Evolutionary conservation across 2,329 filamentous ascomycete genomes (phyloP).

Genomic region (Nemania sp.): DNA sequence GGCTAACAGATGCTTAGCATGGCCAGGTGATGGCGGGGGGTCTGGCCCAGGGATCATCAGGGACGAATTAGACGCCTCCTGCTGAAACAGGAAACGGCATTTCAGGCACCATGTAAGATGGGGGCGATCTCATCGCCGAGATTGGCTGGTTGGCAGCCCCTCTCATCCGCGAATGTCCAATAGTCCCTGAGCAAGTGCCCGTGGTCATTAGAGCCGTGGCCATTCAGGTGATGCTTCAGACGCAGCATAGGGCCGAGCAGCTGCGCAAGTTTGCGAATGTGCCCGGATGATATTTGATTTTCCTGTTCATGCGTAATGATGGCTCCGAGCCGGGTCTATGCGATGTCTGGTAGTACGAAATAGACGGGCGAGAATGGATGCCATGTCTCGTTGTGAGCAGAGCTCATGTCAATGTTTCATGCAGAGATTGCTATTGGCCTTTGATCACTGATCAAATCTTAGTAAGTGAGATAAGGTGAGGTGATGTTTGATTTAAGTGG

Average conservation of each 20-base stretch:
- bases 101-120: constrained; percentile 35
- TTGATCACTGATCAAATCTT: neutral
- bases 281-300: constrained; percentile 1
- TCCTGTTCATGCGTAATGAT: constrained; percentile 6
- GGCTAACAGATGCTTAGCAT: neutral
- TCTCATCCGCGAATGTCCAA: constrained; percentile 24
- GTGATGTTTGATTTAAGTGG: too few relatives aligned
- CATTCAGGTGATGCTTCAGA: constrained; percentile 36
- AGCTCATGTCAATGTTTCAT: constrained; percentile 17
- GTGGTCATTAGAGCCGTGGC: constrained; percentile 6
- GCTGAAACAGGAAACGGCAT: constrained; percentile 35
- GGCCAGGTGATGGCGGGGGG: constrained; percentile 24
- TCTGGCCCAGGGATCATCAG: constrained; percentile 15
- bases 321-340: neutral
- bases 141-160: constrained; percentile 31
- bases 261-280: constrained; percentile 8
- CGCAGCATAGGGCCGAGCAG: constrained; percentile 31
- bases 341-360: neutral
- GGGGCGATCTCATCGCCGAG: constrained; percentile 28
- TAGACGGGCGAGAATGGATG: neutral
- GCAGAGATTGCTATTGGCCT: constrained; percentile 2
- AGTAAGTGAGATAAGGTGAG: neutral
- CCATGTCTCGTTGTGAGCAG: constrained; percentile 15
- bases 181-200: constrained; percentile 25
- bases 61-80: constrained; percentile 32